phyloP scores from a whole-genome alignment of 306 rosid species.

The Adenanthera pavonina region DNA sequence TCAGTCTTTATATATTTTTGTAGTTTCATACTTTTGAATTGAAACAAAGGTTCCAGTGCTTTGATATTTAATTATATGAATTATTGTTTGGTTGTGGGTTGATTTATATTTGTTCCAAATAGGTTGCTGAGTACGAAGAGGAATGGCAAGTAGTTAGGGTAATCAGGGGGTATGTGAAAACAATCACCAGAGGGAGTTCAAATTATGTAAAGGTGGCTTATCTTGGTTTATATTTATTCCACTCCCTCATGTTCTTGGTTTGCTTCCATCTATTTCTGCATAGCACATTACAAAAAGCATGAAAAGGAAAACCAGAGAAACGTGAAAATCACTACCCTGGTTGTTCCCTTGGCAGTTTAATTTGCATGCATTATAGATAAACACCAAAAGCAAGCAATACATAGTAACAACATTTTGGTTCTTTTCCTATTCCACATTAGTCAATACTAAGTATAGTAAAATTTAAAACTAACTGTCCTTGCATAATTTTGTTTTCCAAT shows the following conservation, averaged over 20 bases:
- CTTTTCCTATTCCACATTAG: conserved; percentile 2
- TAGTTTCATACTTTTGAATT: not conserved
- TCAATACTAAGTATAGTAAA: not conserved
- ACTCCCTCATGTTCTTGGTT: too few relatives aligned
- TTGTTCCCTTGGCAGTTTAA: conserved; percentile 1
- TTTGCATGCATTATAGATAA: too few relatives aligned
- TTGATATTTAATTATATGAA: too few relatives aligned
- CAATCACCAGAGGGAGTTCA: conserved; percentile 66
- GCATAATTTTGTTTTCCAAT: conserved; percentile 34
- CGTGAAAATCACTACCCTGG: not conserved
- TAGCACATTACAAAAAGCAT: too few relatives aligned
- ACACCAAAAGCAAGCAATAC: too few relatives aligned
- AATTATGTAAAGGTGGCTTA: too few relatives aligned
- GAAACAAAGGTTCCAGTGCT: too few relatives aligned
- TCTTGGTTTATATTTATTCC: too few relatives aligned
- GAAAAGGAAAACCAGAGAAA: conserved; percentile 28
- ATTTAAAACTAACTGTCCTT: too few relatives aligned
- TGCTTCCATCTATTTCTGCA: too few relatives aligned
- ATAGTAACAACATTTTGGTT: conserved; percentile 26
- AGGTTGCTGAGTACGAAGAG: conserved; percentile 91
- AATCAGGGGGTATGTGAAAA: conserved; percentile 82
- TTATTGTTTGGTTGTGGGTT: too few relatives aligned
- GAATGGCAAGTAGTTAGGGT: conserved; percentile 59
- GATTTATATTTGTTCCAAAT: too few relatives aligned
- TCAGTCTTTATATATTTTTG: not conserved